Percentiles rank a stretch among this genome's conserved stretches.
These are phyloP conservation scores for Pulveroboletus ravenelii DNA, from an alignment of 768 basidiomycete species.

Conservation along the genomic window DNA sequence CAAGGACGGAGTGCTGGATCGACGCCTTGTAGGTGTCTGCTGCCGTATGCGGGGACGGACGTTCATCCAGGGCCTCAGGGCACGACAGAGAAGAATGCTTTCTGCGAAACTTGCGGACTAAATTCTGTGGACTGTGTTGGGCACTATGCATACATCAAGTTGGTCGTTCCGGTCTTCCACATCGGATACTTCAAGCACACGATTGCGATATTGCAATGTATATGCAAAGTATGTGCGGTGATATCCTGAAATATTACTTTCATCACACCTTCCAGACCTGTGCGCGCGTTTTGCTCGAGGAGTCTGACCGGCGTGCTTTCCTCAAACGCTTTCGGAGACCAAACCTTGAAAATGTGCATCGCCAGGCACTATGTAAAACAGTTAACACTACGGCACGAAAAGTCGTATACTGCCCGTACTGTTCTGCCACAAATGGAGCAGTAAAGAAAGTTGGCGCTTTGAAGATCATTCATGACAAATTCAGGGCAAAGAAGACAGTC, in stretches of 20 bases:
- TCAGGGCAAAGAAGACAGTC: constrained; percentile 86
- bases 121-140: constrained; percentile 93
- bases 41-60: background rate
- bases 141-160: constrained; percentile 98
- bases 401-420: constrained; percentile 88
- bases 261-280: constrained; percentile 57
- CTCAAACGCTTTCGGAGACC: constrained; percentile 89
- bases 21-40: constrained; percentile 64
- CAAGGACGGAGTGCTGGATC: constrained; percentile 88
- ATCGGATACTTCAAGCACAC: constrained; percentile 98
- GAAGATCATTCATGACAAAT: constrained; percentile 98
- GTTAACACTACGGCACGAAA: constrained; percentile 88
- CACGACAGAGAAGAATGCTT: constrained; percentile 86
- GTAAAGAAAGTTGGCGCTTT: constrained; percentile 95
- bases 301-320: constrained; percentile 76
- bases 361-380: constrained; percentile 74
- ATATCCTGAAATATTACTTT: background rate
- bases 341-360: constrained; percentile 88
- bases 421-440: constrained; percentile 87
- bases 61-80: constrained; percentile 49
- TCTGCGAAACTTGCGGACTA: constrained; percentile 93
- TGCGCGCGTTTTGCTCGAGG: constrained; percentile 84
- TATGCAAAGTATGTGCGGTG: constrained; percentile 73
- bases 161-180: constrained; percentile 95
- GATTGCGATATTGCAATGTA: constrained; percentile 87